Percentiles rank a stretch among this genome's conserved stretches.
These are phyloP conservation scores for Clarireedia hainanense DNA, from an alignment of 2,329 filamentous ascomycete species.

Conservation along the genomic window DNA sequence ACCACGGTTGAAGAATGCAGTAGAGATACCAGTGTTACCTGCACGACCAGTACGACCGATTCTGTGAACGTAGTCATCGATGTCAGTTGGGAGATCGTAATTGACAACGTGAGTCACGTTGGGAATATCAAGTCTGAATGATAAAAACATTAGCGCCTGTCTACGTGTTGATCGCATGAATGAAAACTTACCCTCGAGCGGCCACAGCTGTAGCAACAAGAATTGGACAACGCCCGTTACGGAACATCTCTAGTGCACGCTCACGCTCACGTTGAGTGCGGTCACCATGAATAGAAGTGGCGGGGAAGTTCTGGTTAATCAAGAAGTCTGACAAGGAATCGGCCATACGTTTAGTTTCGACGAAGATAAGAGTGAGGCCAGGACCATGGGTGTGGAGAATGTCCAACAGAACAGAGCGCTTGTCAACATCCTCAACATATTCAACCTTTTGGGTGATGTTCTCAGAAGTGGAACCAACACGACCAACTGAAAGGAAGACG, in stretches of 20 bases:
- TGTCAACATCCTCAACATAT: conserved; percentile 94
- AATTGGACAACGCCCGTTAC: conserved; percentile 89
- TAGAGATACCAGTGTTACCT: conserved; percentile 96
- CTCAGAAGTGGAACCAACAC: conserved; percentile 98
- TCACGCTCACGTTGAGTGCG: conserved; percentile 98
- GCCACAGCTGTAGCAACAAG: conserved; percentile 95
- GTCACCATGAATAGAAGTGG: conserved; percentile 97
- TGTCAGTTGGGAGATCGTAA: conserved; percentile 97
- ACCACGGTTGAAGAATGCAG: conserved; percentile 99
- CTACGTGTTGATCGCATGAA: too few species aligned
- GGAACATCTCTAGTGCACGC: conserved; percentile 95
- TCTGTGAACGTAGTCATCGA: conserved; percentile 97
- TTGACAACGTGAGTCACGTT: conserved; percentile 98
- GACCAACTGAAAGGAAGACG: conserved; percentile 95
- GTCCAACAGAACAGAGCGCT: conserved; percentile 94
- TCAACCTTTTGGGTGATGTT: conserved; percentile 99
- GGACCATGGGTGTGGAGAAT: conserved; percentile 91
- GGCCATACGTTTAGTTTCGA: conserved; percentile 99
- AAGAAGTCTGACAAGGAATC: conserved; percentile 96
- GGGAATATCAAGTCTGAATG: conserved; percentile 60
- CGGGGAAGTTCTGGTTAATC: conserved; percentile 97
- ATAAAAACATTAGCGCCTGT: background rate
- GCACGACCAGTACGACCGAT: conserved; percentile 99
- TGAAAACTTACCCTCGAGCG: conserved; percentile 38
- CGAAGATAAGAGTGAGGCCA: conserved; percentile 92